These are phyloP conservation scores for Fusarium buharicum DNA, from an alignment of 2,329 filamentous ascomycete species.

Conservation along the genomic window DNA sequence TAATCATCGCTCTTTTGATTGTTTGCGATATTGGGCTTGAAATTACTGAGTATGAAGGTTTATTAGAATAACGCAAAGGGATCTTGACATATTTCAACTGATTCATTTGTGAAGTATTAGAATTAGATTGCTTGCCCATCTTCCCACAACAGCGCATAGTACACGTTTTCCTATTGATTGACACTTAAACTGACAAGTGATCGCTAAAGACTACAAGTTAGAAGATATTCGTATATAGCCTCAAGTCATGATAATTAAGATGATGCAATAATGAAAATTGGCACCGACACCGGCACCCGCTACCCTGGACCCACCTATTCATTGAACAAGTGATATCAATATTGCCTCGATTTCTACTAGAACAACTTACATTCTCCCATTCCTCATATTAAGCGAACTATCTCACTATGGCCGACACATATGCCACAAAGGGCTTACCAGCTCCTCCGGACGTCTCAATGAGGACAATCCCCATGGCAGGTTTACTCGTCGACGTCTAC, in stretches of 20 bases:
- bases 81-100: too few species aligned
- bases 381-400: neutral
- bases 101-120: too few species aligned
- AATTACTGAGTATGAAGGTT: too few species aligned
- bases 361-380: neutral
- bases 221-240: too few species aligned
- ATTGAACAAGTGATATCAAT: conserved; percentile 5
- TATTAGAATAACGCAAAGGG: too few species aligned
- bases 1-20: too few species aligned
- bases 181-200: too few species aligned
- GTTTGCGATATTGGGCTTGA: too few species aligned
- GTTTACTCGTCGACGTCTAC: conserved; percentile 81
- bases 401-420: conserved; percentile 42
- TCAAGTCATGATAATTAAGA: neutral
- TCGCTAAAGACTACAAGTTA: too few species aligned
- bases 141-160: too few species aligned
- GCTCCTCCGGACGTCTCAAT: conserved; percentile 66
- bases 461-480: conserved; percentile 76
- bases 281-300: conserved; percentile 2
- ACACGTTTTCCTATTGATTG: too few species aligned
- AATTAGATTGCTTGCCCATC: too few species aligned
- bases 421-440: conserved; percentile 52
- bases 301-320: conserved; percentile 38
- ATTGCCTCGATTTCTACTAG: neutral
- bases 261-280: conserved; percentile 1